These are phyloP conservation scores for Daldinia loculata DNA, from an alignment of 495 filamentous ascomycete species.

Conservation along the genomic window DNA sequence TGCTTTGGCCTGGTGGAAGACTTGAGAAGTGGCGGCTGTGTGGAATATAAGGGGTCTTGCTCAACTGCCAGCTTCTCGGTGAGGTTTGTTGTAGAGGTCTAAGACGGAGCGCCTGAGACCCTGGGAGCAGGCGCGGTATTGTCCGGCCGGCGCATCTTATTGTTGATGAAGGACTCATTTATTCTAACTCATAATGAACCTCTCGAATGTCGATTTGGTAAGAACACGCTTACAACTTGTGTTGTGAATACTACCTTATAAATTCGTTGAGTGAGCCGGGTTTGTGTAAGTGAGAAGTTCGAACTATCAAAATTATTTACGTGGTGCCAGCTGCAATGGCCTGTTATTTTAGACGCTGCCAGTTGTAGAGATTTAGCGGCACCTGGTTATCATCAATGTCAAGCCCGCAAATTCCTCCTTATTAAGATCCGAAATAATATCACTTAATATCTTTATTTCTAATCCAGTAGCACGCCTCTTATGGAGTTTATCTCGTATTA, in stretches of 20 bases:
- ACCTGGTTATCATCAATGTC: neutral
- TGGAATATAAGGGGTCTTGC: neutral
- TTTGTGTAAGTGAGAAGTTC: neutral
- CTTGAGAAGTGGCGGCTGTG: conserved; percentile 6
- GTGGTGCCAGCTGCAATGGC: neutral
- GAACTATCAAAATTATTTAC: neutral
- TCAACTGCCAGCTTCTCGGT: neutral
- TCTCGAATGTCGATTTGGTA: neutral
- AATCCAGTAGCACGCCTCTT: neutral
- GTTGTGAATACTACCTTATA: neutral
- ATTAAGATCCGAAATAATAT: neutral
- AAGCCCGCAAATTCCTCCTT: neutral
- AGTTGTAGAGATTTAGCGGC: neutral
- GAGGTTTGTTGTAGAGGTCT: neutral
- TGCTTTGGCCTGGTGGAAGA: conserved; percentile 2
- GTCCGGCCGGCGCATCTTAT: conserved; percentile 39
- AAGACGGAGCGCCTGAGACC: conserved; percentile 4
- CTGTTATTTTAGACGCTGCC: neutral
- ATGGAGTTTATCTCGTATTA: neutral
- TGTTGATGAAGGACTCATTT: conserved; percentile 29
- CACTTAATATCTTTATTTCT: neutral
- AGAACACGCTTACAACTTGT: neutral
- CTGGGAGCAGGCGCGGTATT: conserved; percentile 14
- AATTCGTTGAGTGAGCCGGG: neutral
- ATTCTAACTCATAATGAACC: conserved; percentile 23